Evolutionary conservation across 2,329 filamentous ascomycete genomes (phyloP).

Genomic region (Pseudogymnoascus sp.): DNA sequence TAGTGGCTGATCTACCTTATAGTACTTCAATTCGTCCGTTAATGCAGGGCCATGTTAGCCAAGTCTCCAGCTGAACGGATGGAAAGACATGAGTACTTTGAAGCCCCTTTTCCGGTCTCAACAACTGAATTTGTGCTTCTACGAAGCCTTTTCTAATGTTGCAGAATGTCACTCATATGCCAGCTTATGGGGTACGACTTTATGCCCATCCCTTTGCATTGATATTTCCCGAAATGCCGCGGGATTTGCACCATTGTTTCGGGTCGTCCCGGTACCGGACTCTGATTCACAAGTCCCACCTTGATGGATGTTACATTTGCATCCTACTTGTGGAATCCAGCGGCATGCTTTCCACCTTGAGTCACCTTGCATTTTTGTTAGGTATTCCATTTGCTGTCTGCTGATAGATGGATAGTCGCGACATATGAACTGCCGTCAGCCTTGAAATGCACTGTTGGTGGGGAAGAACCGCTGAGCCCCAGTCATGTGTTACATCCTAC

Average conservation of each 20-base stretch:
- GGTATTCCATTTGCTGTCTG: not conserved
- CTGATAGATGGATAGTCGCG: constrained; percentile 3
- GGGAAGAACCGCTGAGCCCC: not conserved
- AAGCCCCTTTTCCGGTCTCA: not conserved
- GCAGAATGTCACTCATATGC: not conserved
- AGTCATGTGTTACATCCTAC: not conserved
- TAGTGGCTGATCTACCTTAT: not conserved
- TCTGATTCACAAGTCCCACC: not conserved
- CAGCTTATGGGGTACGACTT: not conserved
- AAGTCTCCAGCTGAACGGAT: not conserved
- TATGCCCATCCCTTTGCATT: not conserved
- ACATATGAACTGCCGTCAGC: constrained; percentile 1
- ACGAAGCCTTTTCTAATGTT: not conserved
- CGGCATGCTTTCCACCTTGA: not conserved
- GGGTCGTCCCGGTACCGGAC: constrained; percentile 5
- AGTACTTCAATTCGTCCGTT: not conserved
- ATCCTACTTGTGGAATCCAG: not conserved
- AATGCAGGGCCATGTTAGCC: not conserved
- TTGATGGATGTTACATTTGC: not conserved
- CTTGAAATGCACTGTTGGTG: constrained; percentile 5
- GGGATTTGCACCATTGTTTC: not conserved
- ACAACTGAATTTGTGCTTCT: not conserved
- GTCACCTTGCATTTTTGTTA: not conserved
- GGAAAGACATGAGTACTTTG: not conserved
- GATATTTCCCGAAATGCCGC: not conserved